Evolutionary conservation across 192 early-diverging fungal genomes (phyloP).

Genomic region (Podila clonocystis): DNA sequence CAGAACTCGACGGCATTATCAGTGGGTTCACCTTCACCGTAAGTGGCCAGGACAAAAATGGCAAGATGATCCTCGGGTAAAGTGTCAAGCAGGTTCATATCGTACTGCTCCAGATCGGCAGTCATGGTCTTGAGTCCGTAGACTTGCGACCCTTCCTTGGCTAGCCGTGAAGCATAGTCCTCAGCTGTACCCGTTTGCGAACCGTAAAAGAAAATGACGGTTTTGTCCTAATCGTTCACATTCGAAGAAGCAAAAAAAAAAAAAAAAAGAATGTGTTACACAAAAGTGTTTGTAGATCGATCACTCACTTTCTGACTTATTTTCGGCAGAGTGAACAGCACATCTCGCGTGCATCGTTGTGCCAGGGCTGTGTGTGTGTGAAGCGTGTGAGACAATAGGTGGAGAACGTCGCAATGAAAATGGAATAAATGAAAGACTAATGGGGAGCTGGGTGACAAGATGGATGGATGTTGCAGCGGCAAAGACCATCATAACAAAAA

Average conservation of each 20-base stretch:
- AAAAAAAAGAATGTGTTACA: not conserved
- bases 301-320: no score
- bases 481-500: no score
- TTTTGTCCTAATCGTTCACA: conserved; percentile 62
- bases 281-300: not conserved
- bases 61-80: conserved; percentile 76
- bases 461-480: no score
- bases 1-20: conserved; percentile 97
- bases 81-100: conserved; percentile 83
- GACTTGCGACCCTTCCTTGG: conserved; percentile 82
- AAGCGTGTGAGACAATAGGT: no score
- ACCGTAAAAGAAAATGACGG: conserved; percentile 92
- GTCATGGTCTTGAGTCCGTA: conserved; percentile 81
- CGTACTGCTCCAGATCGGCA: conserved; percentile 91
- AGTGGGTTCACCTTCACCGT: conserved; percentile 98
- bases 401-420: no score
- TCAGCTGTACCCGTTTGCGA: conserved; percentile 99
- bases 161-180: conserved; percentile 92
- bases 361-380: no score
- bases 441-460: no score
- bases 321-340: no score
- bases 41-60: conserved; percentile 96
- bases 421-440: no score
- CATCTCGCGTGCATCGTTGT: no score
- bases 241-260: not conserved